Percentiles rank a stretch among this genome's conserved stretches.
Evolutionary conservation across 2,329 filamentous ascomycete genomes (phyloP).

Genomic region (Fusarium miscanthi): DNA sequence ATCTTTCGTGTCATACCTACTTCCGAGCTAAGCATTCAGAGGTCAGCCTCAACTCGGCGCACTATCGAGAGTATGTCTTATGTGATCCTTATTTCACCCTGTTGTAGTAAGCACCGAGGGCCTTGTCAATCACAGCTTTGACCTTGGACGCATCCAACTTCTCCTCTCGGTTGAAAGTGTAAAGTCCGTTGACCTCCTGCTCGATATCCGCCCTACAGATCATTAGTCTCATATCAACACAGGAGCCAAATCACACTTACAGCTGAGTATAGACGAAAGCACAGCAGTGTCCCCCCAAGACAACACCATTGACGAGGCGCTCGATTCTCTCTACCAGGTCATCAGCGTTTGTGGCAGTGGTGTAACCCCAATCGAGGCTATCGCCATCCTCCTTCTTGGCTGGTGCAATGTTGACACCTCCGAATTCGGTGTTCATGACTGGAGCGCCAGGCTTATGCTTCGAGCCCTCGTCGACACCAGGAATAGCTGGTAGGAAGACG

Average conservation of each 20-base stretch:
- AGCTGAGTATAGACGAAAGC: constrained; percentile 76
- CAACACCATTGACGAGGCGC: constrained; percentile 67
- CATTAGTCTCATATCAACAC: constrained; percentile 12
- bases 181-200: constrained; percentile 75
- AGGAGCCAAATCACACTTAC: constrained; percentile 51
- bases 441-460: constrained; percentile 66
- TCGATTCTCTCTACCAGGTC: constrained; percentile 70
- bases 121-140: constrained; percentile 67
- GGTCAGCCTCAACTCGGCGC: not conserved
- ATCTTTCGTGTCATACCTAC: not conserved
- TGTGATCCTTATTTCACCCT: constrained; percentile 26
- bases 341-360: constrained; percentile 68
- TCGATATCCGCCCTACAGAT: constrained; percentile 65
- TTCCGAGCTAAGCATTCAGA: not conserved
- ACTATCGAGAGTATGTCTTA: not conserved
- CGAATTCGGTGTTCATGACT: constrained; percentile 75
- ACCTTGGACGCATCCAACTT: constrained; percentile 69
- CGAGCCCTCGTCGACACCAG: constrained; percentile 58
- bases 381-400: constrained; percentile 52
- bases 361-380: constrained; percentile 74
- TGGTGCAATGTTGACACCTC: constrained; percentile 73
- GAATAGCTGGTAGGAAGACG: constrained; percentile 64
- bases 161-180: constrained; percentile 69
- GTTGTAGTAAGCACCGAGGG: constrained; percentile 59
- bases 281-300: constrained; percentile 66